These are phyloP conservation scores for Arabis hirsuta DNA, from an alignment of 345 rosid species.

Conservation along the genomic window DNA sequence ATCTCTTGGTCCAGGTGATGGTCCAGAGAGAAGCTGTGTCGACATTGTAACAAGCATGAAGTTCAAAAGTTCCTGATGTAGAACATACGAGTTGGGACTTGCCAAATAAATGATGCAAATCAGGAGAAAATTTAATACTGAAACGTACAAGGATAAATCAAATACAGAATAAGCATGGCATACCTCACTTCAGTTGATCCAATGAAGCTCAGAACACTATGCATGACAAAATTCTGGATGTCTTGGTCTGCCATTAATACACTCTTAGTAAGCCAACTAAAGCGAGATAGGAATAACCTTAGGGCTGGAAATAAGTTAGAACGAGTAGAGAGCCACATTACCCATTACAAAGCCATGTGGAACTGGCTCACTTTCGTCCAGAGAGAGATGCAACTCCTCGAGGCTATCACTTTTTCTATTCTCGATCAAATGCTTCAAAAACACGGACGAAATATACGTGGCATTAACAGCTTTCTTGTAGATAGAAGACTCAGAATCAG, in stretches of 20 bases:
- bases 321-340: conserved; percentile 37
- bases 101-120: conserved; percentile 50
- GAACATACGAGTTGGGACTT: conserved; percentile 70
- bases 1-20: conserved; percentile 74
- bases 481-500: conserved; percentile 51
- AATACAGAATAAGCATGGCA: conserved; percentile 23
- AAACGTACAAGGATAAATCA: conserved; percentile 2
- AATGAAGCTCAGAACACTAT: conserved; percentile 71
- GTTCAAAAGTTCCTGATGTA: conserved; percentile 93
- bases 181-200: conserved; percentile 86
- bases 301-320: not conserved
- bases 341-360: conserved; percentile 64
- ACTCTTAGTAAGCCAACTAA: conserved; percentile 39
- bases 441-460: conserved; percentile 75
- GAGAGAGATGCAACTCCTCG: conserved; percentile 63
- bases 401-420: conserved; percentile 56
- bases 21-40: conserved; percentile 83
- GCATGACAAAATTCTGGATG: conserved; percentile 75
- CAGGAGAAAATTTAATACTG: conserved; percentile 35
- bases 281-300: not conserved
- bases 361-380: conserved; percentile 68
- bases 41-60: conserved; percentile 90
- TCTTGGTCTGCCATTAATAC: conserved; percentile 65
- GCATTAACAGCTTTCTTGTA: conserved; percentile 77
- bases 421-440: conserved; percentile 77